These are phyloP conservation scores for Gaeumannomyces sp. DNA, from an alignment of 2,329 filamentous ascomycete genomes.

Conservation along the genomic window DNA sequence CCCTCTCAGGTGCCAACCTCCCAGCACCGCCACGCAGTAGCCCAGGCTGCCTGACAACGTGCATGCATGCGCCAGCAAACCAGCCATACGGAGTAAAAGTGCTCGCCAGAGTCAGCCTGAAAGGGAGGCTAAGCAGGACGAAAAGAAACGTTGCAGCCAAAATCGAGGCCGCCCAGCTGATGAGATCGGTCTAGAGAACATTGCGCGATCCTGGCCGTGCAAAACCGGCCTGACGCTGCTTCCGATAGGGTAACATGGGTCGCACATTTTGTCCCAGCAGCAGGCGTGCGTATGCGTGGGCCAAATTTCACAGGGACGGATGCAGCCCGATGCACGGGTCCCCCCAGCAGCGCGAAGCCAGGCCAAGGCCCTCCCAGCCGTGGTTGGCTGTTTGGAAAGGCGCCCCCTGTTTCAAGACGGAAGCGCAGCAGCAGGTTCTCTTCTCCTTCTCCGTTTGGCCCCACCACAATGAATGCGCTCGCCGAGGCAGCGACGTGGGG, in stretches of 20 bases:
- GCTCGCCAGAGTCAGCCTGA: background rate
- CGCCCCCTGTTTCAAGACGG: background rate
- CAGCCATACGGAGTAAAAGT: too few relatives aligned
- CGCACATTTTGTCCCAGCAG: background rate
- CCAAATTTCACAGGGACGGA: too few relatives aligned
- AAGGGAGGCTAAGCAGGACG: background rate
- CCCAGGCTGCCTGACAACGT: background rate
- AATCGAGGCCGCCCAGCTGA: slow-evolving; percentile 23
- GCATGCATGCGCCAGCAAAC: background rate
- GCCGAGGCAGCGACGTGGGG: background rate
- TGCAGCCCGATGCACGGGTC: too few relatives aligned
- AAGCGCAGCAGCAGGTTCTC: background rate
- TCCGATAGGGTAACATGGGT: background rate
- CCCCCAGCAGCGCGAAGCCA: too few relatives aligned
- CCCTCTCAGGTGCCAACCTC: too few relatives aligned
- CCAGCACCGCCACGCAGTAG: background rate
- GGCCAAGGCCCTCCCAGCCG: background rate
- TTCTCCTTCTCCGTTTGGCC: too few relatives aligned
- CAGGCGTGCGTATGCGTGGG: background rate
- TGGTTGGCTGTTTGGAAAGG: background rate
- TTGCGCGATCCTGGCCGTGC: background rate
- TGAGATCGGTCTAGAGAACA: slow-evolving; percentile 14
- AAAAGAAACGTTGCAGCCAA: background rate
- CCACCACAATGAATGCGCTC: background rate
- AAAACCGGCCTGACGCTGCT: background rate